Conservation (phyloP, 768 basidiomycete species). For the Nidularia pulvinata region DNA sequence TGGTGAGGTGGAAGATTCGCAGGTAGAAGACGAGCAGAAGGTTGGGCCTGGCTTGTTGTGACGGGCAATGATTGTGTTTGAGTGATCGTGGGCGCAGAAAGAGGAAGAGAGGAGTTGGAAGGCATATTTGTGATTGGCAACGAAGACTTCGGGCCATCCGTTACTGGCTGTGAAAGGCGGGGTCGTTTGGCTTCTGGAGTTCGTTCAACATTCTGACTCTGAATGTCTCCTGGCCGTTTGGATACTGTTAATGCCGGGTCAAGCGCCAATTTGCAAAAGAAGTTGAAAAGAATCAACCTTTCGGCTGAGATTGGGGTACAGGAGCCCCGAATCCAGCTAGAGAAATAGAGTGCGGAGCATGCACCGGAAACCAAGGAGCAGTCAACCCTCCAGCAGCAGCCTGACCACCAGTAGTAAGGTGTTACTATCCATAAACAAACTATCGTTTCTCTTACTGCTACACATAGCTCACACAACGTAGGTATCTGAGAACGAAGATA, state of each 20-base stretch:
- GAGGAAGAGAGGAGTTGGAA: background rate
- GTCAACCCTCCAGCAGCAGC: background rate
- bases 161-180: constrained; percentile 22
- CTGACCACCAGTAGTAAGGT: background rate
- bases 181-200: constrained; percentile 48
- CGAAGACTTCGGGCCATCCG: too few species aligned
- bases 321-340: background rate
- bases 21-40: constrained; percentile 1
- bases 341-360: background rate
- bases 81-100: background rate
- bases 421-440: background rate
- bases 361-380: background rate
- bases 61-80: background rate
- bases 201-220: constrained; percentile 24
- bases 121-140: background rate
- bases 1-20: constrained; percentile 3
- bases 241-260: too few species aligned
- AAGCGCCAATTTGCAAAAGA: too few species aligned
- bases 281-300: too few species aligned
- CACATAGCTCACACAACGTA: background rate
- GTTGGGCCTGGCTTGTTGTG: background rate
- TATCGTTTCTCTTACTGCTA: background rate
- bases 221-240: too few species aligned
- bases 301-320: background rate
- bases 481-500: background rate